Base-by-base conservation (phyloP, 768 basidiomycete genomes). In the Hypholoma sublateritium region DNA sequence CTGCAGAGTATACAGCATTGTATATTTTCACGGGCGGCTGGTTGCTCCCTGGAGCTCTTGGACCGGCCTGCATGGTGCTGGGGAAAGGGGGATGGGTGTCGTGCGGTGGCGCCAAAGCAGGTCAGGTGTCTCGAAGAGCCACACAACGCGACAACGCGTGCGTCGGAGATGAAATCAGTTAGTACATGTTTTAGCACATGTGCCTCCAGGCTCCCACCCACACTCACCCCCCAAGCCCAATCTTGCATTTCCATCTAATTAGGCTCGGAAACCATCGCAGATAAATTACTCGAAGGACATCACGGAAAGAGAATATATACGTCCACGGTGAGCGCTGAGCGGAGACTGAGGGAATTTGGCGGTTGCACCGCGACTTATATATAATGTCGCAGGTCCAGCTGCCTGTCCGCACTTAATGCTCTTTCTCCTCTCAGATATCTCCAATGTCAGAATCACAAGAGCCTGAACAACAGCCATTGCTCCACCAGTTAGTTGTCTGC, bases 1-100 rank as follows among this genome's bases (percentile, higher is more conserved):
- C 92, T 8, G 91, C 91, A 17, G 90, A 92, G 67, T 94, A 93
- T 47, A 94, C 92, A 5, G 91, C 91, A 84, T 94, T 94, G 76
- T 94, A 94, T 62, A 94, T 93, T 76, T 92, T 92, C 56, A 92
- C 87, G 35, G 84, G 81, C 69, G 84, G 70, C 61, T 80, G 76
- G 28, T 67, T 70, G 68, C 70, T 74, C 37, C 75, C 77, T 62
- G 74, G 75, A 22, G 70, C 63, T 64, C 76, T 73, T 52, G 77
- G 70, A 59, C 73, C 75, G 25, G 77, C 72, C 72, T 81, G 80
- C 81, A 82, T 82, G 58, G 74, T 66, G 65, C 54, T 62, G 60
- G 64, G 58, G 35, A 64, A 66, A 57, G 64, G 57, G 60, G 55
- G 59, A 64, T 70, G 65, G 63, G 67, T 69, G 69, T 59, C 61